Conservation (phyloP, 2,329 filamentous ascomycete species). For the Pseudonectria foliicola region DNA sequence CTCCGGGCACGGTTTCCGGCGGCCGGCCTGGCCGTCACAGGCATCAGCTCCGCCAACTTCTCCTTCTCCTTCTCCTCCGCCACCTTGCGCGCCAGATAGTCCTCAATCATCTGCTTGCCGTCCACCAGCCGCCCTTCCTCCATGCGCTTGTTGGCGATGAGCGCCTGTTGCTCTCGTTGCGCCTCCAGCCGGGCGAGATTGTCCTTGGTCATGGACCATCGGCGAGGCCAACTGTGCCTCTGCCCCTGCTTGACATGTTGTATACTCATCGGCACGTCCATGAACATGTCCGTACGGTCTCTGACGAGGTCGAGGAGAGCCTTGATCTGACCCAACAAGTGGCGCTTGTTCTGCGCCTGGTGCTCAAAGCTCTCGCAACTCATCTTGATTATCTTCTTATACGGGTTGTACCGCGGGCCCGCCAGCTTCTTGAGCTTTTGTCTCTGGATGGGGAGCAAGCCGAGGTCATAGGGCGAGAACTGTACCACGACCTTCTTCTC, state of each 20-base stretch:
- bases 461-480: slow-evolving; percentile 69
- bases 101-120: slow-evolving; percentile 43
- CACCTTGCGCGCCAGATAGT: slow-evolving; percentile 25
- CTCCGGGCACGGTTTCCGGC: slow-evolving; percentile 16
- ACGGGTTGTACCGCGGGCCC: slow-evolving; percentile 81
- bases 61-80: slow-evolving; percentile 28
- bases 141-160: slow-evolving; percentile 47
- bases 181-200: slow-evolving; percentile 59
- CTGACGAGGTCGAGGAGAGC: slow-evolving; percentile 68
- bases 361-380: slow-evolving; percentile 83
- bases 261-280: slow-evolving; percentile 82
- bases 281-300: slow-evolving; percentile 73
- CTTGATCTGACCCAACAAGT: slow-evolving; percentile 71
- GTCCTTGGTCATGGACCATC: slow-evolving; percentile 67
- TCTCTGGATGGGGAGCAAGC: slow-evolving; percentile 59
- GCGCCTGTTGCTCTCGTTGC: slow-evolving; percentile 43
- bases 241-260: too few relatives aligned
- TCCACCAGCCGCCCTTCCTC: slow-evolving; percentile 52
- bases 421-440: slow-evolving; percentile 82
- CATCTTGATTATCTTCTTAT: slow-evolving; percentile 76
- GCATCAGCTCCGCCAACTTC: slow-evolving; percentile 26
- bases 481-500: slow-evolving; percentile 92
- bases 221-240: too few relatives aligned
- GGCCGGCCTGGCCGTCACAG: slow-evolving; percentile 13
- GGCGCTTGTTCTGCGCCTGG: slow-evolving; percentile 94